Evolutionary conservation across 768 basidiomycete species (phyloP).

Genomic region (Suillus lakei): DNA sequence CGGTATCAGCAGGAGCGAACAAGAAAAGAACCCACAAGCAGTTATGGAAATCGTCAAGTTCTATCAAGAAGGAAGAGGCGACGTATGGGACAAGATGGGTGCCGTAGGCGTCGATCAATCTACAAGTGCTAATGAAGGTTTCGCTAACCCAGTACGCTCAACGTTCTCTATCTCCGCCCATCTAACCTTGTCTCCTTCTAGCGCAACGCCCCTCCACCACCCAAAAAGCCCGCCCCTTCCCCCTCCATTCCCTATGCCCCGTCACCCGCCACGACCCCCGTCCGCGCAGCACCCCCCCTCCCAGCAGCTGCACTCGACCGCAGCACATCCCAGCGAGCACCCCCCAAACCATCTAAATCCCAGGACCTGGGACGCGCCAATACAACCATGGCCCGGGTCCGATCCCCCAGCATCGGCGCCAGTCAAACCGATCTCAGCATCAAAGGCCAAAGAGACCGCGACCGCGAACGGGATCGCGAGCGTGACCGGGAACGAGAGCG

Average conservation of each 20-base stretch:
- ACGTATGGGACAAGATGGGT: slow-evolving; percentile 88
- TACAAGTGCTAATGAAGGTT: slow-evolving; percentile 48
- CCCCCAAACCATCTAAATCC: slow-evolving; percentile 52
- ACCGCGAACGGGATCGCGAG: slow-evolving; percentile 30
- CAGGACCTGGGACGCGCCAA: slow-evolving; percentile 62
- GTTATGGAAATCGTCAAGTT: slow-evolving; percentile 99
- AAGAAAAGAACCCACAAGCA: slow-evolving; percentile 97
- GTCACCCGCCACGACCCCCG: slow-evolving; percentile 53
- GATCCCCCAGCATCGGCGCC: slow-evolving; percentile 48
- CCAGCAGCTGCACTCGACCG: slow-evolving; percentile 78
- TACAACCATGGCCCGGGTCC: slow-evolving; percentile 47
- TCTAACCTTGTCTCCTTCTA: slow-evolving; percentile 21
- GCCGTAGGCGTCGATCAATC: slow-evolving; percentile 44
- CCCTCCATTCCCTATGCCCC: slow-evolving; percentile 34
- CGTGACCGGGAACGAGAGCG: slow-evolving; percentile 37
- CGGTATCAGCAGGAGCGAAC: slow-evolving; percentile 91
- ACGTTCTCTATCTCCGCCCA: not conserved
- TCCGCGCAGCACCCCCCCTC: slow-evolving; percentile 80
- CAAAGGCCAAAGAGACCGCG: slow-evolving; percentile 40
- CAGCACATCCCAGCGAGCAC: slow-evolving; percentile 83
- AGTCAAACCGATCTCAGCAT: slow-evolving; percentile 57
- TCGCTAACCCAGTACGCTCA: slow-evolving; percentile 59
- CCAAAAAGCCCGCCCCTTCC: slow-evolving; percentile 43
- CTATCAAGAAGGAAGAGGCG: slow-evolving; percentile 87
- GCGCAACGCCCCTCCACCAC: slow-evolving; percentile 47